A percentile compares a stretch with the other conserved stretches of the same genome.
phyloP scores from a whole-genome alignment of 148 eudicot species.

The Suaeda aralocaspica region DNA sequence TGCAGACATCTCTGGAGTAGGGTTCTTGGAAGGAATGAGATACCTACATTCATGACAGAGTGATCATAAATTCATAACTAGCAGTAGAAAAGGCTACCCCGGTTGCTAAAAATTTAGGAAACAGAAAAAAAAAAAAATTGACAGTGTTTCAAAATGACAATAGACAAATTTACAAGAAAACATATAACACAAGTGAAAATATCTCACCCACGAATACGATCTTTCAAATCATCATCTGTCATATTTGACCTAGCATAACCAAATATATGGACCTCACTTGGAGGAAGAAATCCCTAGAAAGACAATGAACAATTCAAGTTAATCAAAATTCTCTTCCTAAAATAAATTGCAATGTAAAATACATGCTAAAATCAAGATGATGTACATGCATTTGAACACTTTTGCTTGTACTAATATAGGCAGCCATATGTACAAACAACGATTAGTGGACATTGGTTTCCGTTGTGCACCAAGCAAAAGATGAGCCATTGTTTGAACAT shows the following conservation, averaged over 20 bases:
- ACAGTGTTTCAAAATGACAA: neutral
- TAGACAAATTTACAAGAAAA: neutral
- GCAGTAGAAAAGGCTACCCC: neutral
- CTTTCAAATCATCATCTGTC: slow-evolving; percentile 63
- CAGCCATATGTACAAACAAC: neutral
- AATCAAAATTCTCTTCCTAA: neutral
- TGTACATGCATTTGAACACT: neutral
- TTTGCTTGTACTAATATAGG: neutral
- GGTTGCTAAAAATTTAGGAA: neutral
- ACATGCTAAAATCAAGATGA: neutral
- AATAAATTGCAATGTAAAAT: neutral
- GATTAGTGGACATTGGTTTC: neutral
- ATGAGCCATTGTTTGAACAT: no score
- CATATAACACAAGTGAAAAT: slow-evolving; percentile 3
- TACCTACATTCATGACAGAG: slow-evolving; percentile 38
- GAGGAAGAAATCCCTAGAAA: slow-evolving; percentile 61
- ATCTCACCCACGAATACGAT: slow-evolving; percentile 71
- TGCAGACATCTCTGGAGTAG: slow-evolving; percentile 34
- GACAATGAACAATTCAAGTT: slow-evolving; percentile 16
- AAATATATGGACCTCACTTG: slow-evolving; percentile 74
- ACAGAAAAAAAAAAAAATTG: neutral
- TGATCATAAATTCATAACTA: neutral
- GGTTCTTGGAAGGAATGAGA: slow-evolving; percentile 43
- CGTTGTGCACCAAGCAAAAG: no score
- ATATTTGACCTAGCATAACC: slow-evolving; percentile 92